Base-by-base conservation (phyloP, 441 rosid species). In the Omphalea diandra region DNA sequence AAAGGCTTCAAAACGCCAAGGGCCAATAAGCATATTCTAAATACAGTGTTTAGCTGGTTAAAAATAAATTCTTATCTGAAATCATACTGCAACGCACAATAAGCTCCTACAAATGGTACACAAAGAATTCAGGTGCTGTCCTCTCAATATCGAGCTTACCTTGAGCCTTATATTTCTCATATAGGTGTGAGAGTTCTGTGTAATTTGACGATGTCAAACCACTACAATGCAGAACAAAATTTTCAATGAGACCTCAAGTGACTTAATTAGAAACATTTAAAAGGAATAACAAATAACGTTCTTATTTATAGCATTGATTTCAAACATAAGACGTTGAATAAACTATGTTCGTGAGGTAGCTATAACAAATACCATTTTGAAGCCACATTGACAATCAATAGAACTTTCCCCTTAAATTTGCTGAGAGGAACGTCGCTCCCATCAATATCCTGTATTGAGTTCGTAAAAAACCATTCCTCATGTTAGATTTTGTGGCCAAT, bases 361-460 rank as follows among this genome's bases (percentile, higher is more conserved):
- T 7, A 14, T 20, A 41, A 62, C 57, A 15, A 58, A 24, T 83
- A 90, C 97, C 98, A 94, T 94, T 70, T 86, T 18, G 97, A 94
- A 83, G 98, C 98, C 41, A 94, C 98, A 57, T 94, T 91, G 33
- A 90, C 97, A 36, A 94, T 86, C 84, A 94, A 80, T 49, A 94
- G 82, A 82, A 69, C 86, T 78, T 87, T 88, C 58, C 96, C 96
- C 80, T 94, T 94, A 55, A 88, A 92, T 63, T 90, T 91, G 82
- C 74, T 85, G 63, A 94, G 85, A 68, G 97, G 38, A 64, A 87
- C 90, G 66, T 89, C 87, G 47, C 87, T 87, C 56, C 88, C 89
- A 79, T 89, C 97, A 77, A 94, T 88, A 76, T 94, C 99, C 99
- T 94, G 85, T 63, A 73, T 63, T 71, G 40, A 61, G 26, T 31